phyloP scores from a whole-genome alignment of 495 filamentous ascomycete genomes.

The Penicillium silybi region DNA sequence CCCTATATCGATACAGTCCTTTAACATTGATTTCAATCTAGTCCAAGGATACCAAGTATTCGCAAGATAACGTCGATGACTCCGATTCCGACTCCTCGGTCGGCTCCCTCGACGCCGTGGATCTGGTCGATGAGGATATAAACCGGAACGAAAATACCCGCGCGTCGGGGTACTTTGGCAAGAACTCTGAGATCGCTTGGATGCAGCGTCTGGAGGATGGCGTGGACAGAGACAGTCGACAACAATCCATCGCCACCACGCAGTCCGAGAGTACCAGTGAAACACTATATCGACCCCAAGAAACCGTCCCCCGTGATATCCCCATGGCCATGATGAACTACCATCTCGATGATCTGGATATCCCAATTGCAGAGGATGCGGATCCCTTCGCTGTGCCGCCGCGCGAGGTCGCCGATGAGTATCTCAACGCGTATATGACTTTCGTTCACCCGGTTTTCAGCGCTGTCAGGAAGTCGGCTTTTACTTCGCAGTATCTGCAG shows the following conservation, averaged over 20 bases:
- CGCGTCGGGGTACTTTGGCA: conserved; percentile 58
- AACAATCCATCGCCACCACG: background rate
- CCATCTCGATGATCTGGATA: conserved; percentile 52
- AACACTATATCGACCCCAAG: background rate
- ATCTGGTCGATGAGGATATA: conserved; percentile 55
- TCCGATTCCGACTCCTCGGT: conserved; percentile 38
- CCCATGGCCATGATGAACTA: conserved; percentile 45
- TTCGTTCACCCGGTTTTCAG: conserved; percentile 56
- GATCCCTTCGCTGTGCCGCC: conserved; percentile 50
- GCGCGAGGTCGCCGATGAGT: conserved; percentile 44
- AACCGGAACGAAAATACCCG: conserved; percentile 47
- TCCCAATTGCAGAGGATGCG: conserved; percentile 38
- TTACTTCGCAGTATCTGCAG: conserved; percentile 38
- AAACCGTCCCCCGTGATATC: conserved; percentile 2
- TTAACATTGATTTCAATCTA: conserved; percentile 1
- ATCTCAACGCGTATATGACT: conserved; percentile 53
- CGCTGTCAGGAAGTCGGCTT: conserved; percentile 45
- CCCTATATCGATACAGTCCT: background rate
- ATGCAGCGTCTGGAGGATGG: conserved; percentile 44
- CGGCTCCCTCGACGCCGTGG: conserved; percentile 56
- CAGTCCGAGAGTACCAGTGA: background rate
- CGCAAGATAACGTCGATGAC: conserved; percentile 18
- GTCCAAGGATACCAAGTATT: conserved; percentile 6
- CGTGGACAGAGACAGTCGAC: conserved; percentile 4
- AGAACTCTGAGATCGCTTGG: conserved; percentile 61